These are phyloP conservation scores for Fusarium veterinarium DNA, from an alignment of 2,329 filamentous ascomycete genomes.

Conservation along the genomic window DNA sequence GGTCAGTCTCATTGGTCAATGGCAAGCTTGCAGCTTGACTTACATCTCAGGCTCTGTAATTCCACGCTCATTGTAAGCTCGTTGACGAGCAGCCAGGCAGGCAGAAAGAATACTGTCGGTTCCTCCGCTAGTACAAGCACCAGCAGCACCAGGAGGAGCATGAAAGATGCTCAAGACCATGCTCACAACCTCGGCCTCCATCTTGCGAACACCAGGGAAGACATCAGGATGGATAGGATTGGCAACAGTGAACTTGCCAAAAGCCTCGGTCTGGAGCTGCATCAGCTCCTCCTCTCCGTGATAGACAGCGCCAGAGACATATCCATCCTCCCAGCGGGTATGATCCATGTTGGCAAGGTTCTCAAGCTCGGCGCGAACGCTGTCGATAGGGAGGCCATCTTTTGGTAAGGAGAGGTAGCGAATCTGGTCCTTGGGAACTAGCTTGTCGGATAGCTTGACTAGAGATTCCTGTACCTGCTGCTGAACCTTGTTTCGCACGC, in stretches of 20 bases:
- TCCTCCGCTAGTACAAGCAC: constrained; percentile 90
- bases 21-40: constrained; percentile 45
- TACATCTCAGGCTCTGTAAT: constrained; percentile 96
- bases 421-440: constrained; percentile 79
- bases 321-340: constrained; percentile 95
- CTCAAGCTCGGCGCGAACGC: constrained; percentile 82
- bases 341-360: constrained; percentile 88
- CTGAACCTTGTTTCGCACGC: constrained; percentile 86
- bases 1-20: constrained; percentile 20
- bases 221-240: constrained; percentile 99
- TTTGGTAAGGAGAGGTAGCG: constrained; percentile 82
- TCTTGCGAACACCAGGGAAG: constrained; percentile 97
- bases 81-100: constrained; percentile 88
- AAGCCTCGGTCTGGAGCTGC: constrained; percentile 90
- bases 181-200: constrained; percentile 97
- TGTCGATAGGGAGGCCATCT: constrained; percentile 84
- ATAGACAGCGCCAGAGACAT: constrained; percentile 94
- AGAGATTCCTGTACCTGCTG: constrained; percentile 85
- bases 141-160: constrained; percentile 84
- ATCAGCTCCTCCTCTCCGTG: constrained; percentile 88
- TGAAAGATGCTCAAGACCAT: constrained; percentile 95
- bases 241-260: constrained; percentile 91
- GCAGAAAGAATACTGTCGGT: constrained; percentile 98
- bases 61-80: constrained; percentile 85
- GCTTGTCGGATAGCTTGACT: constrained; percentile 82